Percentiles rank a stretch among this genome's conserved stretches.
Conservation (phyloP, 2,329 filamentous ascomycete species). For the Calonectria honghensis region DNA sequence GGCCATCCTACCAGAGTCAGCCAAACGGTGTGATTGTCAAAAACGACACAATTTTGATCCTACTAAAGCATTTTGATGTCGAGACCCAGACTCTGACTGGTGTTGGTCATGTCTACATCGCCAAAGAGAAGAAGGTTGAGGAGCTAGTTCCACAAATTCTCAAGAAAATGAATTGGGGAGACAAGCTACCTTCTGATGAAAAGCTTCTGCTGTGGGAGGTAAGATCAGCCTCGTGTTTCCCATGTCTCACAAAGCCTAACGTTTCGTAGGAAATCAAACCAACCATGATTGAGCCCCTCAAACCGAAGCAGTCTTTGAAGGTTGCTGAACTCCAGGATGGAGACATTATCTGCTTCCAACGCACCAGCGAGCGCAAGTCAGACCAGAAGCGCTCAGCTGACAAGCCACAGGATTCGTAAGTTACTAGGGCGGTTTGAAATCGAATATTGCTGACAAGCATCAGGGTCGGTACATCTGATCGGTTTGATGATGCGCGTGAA, state of each 20-base stretch:
- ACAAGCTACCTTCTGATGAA: constrained; percentile 79
- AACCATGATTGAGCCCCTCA: constrained; percentile 96
- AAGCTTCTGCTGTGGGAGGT: constrained; percentile 86
- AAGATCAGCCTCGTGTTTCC: constrained; percentile 47
- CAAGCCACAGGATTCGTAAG: constrained; percentile 59
- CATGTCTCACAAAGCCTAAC: constrained; percentile 30
- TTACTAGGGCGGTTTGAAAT: constrained; percentile 11
- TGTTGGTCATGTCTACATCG: constrained; percentile 89
- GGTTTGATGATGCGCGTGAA: constrained; percentile 82
- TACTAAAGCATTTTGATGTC: constrained; percentile 93
- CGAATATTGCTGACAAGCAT: constrained; percentile 37
- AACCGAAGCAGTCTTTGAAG: constrained; percentile 90
- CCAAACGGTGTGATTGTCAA: constrained; percentile 74
- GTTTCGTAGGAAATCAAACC: constrained; percentile 88
- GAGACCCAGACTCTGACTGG: constrained; percentile 85
- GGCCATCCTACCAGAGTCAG: constrained; percentile 79
- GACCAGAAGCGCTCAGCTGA: constrained; percentile 56
- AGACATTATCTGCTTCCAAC: constrained; percentile 97
- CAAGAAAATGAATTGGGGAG: constrained; percentile 89
- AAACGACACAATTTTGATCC: constrained; percentile 84
- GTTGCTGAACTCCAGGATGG: constrained; percentile 97
- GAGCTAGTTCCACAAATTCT: constrained; percentile 87
- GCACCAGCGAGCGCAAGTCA: constrained; percentile 70
- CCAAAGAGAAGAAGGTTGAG: constrained; percentile 89
- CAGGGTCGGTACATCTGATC: constrained; percentile 64